A percentile compares a stretch with the other conserved stretches of the same genome.
Conservation (phyloP, 768 basidiomycete genomes). For the Amanita polypyramis region DNA sequence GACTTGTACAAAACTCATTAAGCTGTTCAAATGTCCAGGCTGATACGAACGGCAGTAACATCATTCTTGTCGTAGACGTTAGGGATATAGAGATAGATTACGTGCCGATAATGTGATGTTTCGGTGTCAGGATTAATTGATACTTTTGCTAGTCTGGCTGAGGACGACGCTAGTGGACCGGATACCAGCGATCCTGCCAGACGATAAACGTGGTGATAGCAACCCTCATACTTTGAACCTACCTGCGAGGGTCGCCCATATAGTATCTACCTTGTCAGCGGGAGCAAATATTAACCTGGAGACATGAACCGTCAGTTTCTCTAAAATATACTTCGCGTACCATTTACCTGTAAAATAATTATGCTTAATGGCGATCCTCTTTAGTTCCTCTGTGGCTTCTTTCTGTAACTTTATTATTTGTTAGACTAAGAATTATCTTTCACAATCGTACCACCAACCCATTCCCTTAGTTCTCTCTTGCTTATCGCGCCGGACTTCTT, state of each 20-base stretch:
- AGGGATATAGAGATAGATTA: constrained; percentile 65
- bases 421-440: background rate
- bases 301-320: background rate
- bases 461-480: constrained; percentile 67
- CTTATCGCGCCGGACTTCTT: constrained; percentile 66
- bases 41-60: constrained; percentile 22
- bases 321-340: constrained; percentile 19
- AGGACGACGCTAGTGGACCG: constrained; percentile 50
- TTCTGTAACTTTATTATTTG: constrained; percentile 37
- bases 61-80: constrained; percentile 56
- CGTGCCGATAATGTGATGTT: constrained; percentile 41
- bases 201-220: constrained; percentile 1
- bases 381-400: constrained; percentile 46
- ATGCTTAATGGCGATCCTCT: constrained; percentile 45
- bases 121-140: constrained; percentile 47
- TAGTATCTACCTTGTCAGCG: constrained; percentile 46
- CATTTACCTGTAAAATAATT: constrained; percentile 59
- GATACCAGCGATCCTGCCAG: constrained; percentile 48
- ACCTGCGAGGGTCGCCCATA: constrained; percentile 61
- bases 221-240: constrained; percentile 10
- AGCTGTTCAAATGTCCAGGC: background rate
- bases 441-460: constrained; percentile 27
- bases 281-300: constrained; percentile 58
- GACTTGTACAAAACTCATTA: constrained; percentile 42
- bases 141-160: constrained; percentile 51